Evolutionary conservation across 1,284 basidiomycete species (phyloP), one percentile per base, ranked within the genome.

Genomic region (Cutaneotrichosporon sp.): DNA sequence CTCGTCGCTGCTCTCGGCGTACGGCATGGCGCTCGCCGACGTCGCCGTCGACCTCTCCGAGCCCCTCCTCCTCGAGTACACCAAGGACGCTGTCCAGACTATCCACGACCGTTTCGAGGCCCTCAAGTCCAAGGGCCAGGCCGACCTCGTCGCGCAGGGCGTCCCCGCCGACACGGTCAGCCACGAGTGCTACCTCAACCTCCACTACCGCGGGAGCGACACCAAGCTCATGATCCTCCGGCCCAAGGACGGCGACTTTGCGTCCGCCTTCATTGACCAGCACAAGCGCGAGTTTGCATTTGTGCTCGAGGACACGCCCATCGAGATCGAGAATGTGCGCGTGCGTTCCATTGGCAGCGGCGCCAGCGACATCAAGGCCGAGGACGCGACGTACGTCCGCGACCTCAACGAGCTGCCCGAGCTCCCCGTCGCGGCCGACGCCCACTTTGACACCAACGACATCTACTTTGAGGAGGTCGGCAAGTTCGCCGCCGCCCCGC

Each of bases 261-360:
- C 88, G 70, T 82, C 82, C 0, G 90, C 87, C 5, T 98, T 97
- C 82, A 45, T 76, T 87, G 88, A 71, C 82, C 82, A 0, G 90
- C 92, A 93, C 79, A 89, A 87, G 78, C 78, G 85, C 22, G 90
- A 94, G 78, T 98, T 98, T 73, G 95, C 94, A 1, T 98, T 98
- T 81, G 80, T 94, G 64, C 82, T 97, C 25, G 88, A 91, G 62
- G 62, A 70, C 33, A 90, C 89, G 68, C 82, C 81, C 20, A 85
- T 97, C 69, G 85, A 92, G 53, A 89, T 95, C 13, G 94, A 97
- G 76, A 94, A 97, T 80, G 83, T 97, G 79, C 92, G 95, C 81
- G 92, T 90, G 27, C 62, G 82, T 64, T 81, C 79, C 0, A 89
- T 92, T 43, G 93, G 94, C 54, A 93, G 91, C 80, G 73, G 79